A percentile compares a stretch with the other conserved stretches of the same genome.
Conservation (phyloP, 495 filamentous ascomycete genomes). For the Daldinia bambusicola region DNA sequence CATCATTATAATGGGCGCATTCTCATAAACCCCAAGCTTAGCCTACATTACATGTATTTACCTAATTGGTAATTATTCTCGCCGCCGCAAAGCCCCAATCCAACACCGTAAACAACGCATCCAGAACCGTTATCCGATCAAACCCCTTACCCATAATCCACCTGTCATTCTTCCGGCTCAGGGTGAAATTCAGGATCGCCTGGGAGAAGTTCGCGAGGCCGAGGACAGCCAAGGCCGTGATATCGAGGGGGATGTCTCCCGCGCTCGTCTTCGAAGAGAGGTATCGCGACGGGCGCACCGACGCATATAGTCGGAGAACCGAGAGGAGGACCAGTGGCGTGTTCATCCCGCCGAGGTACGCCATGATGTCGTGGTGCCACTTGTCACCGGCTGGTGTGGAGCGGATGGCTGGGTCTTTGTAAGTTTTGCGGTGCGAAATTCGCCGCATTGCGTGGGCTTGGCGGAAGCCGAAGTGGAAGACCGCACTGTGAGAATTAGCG, state of each 20-base stretch:
- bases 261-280: constrained; percentile 2
- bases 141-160: constrained; percentile 1
- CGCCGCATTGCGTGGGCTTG: constrained; percentile 1
- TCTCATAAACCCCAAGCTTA: background rate
- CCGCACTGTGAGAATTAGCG: background rate
- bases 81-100: background rate
- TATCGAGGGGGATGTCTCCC: background rate
- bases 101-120: background rate
- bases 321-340: background rate
- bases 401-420: background rate
- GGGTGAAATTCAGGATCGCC: constrained; percentile 1
- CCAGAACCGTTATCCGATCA: background rate
- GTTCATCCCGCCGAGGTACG: background rate
- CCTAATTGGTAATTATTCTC: background rate
- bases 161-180: background rate
- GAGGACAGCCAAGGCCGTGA: background rate
- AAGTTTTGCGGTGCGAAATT: background rate
- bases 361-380: constrained; percentile 4
- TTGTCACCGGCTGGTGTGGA: background rate
- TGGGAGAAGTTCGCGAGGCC: background rate
- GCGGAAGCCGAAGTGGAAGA: constrained; percentile 3
- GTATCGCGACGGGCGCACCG: background rate
- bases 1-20: background rate
- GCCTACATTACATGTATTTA: too few species aligned
- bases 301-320: background rate